Evolutionary conservation across 2,329 filamentous ascomycete genomes (phyloP).

Genomic region (Botrytis hyacinthi): DNA sequence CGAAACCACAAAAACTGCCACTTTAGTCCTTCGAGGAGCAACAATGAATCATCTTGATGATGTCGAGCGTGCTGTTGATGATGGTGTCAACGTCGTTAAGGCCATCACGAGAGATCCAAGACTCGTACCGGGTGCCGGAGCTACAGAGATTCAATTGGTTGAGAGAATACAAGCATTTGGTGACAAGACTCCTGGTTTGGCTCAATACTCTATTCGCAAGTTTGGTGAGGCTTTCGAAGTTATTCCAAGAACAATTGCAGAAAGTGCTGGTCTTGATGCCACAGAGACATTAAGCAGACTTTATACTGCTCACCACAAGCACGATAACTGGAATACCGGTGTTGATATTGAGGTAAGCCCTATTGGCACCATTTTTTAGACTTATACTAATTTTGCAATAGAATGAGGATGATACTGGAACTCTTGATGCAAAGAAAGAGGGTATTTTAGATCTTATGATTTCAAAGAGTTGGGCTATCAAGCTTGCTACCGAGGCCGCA

Average conservation of each 20-base stretch:
- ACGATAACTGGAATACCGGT: conserved; percentile 84
- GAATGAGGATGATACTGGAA: conserved; percentile 77
- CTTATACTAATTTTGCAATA: conserved; percentile 37
- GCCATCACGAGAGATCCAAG: conserved; percentile 92
- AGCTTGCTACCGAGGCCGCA: conserved; percentile 90
- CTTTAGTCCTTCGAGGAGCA: conserved; percentile 87
- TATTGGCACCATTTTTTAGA: not conserved
- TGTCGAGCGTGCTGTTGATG: conserved; percentile 93
- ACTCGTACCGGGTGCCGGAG: conserved; percentile 89
- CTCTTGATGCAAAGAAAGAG: conserved; percentile 79
- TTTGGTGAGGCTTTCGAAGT: conserved; percentile 98
- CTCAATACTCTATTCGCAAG: conserved; percentile 97
- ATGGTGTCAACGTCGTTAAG: conserved; percentile 98
- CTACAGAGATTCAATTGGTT: conserved; percentile 89
- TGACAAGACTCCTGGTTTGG: conserved; percentile 87
- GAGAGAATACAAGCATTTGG: conserved; percentile 87
- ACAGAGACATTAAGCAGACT: conserved; percentile 93
- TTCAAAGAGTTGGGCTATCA: conserved; percentile 95
- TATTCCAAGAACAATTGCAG: conserved; percentile 86
- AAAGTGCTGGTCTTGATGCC: conserved; percentile 92
- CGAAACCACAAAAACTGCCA: conserved; percentile 87
- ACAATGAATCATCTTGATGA: conserved; percentile 99
- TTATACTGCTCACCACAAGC: conserved; percentile 90
- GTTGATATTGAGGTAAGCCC: conserved; percentile 78
- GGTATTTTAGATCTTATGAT: conserved; percentile 91